Evolutionary conservation across 2,329 filamentous ascomycete genomes (phyloP).

Genomic region (Clonostachys chloroleuca): DNA sequence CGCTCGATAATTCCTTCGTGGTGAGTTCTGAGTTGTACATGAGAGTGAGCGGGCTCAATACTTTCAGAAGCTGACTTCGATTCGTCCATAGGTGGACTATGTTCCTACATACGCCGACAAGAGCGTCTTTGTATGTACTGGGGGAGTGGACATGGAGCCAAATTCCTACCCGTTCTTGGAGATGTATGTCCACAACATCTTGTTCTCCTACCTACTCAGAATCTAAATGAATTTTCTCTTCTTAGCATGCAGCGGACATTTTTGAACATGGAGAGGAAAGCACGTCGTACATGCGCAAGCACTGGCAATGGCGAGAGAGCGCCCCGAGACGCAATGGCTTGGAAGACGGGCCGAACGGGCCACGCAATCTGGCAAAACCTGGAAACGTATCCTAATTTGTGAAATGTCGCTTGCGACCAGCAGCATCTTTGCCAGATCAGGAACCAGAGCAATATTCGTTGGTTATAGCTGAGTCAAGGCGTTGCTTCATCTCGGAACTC

Average conservation of each 20-base stretch:
- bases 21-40: slow-evolving; percentile 3
- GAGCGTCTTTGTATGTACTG: slow-evolving; percentile 24
- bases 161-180: slow-evolving; percentile 25
- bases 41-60: too few relatives aligned
- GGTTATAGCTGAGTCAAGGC: too few relatives aligned
- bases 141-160: slow-evolving; percentile 28
- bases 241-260: slow-evolving; percentile 22
- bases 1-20: slow-evolving; percentile 23
- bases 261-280: slow-evolving; percentile 15
- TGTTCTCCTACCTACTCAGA: neutral
- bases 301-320: slow-evolving; percentile 21
- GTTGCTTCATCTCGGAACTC: too few relatives aligned
- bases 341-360: too few relatives aligned
- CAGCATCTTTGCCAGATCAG: too few relatives aligned
- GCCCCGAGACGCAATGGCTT: too few relatives aligned
- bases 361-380: too few relatives aligned
- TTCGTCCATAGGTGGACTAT: slow-evolving; percentile 17
- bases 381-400: too few relatives aligned
- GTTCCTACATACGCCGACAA: slow-evolving; percentile 18
- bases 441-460: too few relatives aligned
- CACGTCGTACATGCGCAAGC: slow-evolving; percentile 17
- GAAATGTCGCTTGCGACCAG: too few relatives aligned
- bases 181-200: slow-evolving; percentile 8
- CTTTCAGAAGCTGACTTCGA: too few relatives aligned
- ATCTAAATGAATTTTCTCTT: neutral